Evolutionary conservation across 495 filamentous ascomycete species (phyloP), one percentile per base, ranked within the genome.

Genomic region (Trichoderma virens): DNA sequence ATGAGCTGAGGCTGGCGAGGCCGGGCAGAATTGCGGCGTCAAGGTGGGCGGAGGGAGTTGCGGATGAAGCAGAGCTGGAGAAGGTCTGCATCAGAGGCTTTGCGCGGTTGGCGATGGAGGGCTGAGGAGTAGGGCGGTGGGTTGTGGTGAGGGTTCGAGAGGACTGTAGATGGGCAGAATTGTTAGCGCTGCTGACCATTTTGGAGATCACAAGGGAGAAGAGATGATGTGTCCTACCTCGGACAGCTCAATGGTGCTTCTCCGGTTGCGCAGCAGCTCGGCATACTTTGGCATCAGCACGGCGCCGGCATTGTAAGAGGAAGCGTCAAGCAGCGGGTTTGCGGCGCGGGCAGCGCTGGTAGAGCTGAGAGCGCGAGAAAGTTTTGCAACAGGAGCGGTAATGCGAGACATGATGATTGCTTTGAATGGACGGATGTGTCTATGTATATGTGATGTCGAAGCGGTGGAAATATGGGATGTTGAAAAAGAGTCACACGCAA

Each of bases 71-170:
- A 20, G 72, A 76, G 45, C 75, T 75, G 66, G 69, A 73, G 69
- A 82, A 82, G 68, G 75, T 79, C 67, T 82, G 79, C 79, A 82
- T 82, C 64, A 82, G 67, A 64, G 75, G 78, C 67, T 77, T 64
- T 4, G 65, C 73, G 65, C 70, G 72, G 54, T 38, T 45, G 35
- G 54, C 28, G 60, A 64, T 32, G 62, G 68, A 35, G 27, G 68
- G 70, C 43, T 68, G 69, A 9, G 74, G 72, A 8, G 74, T 69
- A 43, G 68, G 71, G 18, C 68, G 73, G 41, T 74, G 74, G 28
- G 72, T 74, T 7, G 72, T 74, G 62, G 70, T 73, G 27, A 75
- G 64, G 47, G 71, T 65, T 61, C 70, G 69, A 38, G 67, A 16
- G 20, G 75, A 70, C 70, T 70, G 65, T 59, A 51, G 62, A 59